phyloP scores from a whole-genome alignment of 495 filamentous ascomycete genomes.

The Penicillium bialowiezense region DNA sequence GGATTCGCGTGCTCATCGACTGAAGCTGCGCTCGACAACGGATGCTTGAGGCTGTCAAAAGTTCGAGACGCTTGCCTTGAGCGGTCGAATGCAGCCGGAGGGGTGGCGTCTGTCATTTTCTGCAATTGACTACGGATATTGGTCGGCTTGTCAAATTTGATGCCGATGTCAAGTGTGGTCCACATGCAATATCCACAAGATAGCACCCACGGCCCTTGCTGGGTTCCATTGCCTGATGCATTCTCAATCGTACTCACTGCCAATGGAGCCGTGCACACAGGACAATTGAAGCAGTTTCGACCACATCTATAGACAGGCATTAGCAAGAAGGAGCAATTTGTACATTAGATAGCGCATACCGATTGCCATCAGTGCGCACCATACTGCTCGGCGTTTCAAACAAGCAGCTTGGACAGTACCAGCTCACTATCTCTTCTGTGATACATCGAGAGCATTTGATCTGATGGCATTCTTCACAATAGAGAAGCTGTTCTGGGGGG shows the following conservation, averaged over 20 bases:
- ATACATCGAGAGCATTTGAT: conserved; percentile 92
- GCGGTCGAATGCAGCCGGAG: conserved; percentile 18
- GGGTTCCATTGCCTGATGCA: conserved; percentile 33
- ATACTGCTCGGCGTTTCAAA: conserved; percentile 92
- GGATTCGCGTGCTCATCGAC: conserved; percentile 30
- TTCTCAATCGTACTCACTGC: conserved; percentile 64
- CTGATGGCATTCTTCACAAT: conserved; percentile 94
- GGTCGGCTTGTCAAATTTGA: conserved; percentile 84
- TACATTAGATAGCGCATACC: conserved; percentile 54
- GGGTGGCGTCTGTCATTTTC: conserved; percentile 37
- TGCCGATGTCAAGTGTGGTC: conserved; percentile 83
- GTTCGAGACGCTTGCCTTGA: conserved; percentile 33
- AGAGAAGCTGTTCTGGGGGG: conserved; percentile 89
- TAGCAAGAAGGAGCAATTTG: conserved; percentile 3
- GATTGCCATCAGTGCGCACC: conserved; percentile 86
- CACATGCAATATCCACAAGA: conserved; percentile 87
- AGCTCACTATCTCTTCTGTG: conserved; percentile 86
- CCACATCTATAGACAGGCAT: conserved; percentile 63
- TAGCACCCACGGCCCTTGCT: conserved; percentile 70
- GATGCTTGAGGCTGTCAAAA: conserved; percentile 39
- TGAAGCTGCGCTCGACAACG: conserved; percentile 36
- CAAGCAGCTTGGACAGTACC: conserved; percentile 92
- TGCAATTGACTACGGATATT: conserved; percentile 79
- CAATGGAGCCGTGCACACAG: conserved; percentile 78
- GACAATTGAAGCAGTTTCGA: conserved; percentile 92